Conservation (phyloP, 2,329 filamentous ascomycete species). For the Alternaria brassicae region DNA sequence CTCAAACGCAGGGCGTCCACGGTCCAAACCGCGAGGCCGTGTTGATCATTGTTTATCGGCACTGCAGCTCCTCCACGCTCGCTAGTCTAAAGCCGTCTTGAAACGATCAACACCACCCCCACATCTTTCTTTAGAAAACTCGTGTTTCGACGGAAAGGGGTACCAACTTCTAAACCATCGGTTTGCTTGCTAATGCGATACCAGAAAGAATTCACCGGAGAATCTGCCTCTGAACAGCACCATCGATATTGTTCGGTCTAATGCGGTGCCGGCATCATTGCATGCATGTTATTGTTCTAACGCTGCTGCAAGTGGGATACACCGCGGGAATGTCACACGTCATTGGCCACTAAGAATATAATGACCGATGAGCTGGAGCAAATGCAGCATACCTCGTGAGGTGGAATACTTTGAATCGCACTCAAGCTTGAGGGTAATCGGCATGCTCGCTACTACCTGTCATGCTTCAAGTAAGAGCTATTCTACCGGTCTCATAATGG, state of each 20-base stretch:
- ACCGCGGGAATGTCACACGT: not conserved
- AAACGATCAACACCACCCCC: constrained; percentile 26
- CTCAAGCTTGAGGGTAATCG: constrained; percentile 13
- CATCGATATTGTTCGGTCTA: not conserved
- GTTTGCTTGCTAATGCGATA: constrained; percentile 4
- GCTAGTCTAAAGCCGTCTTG: constrained; percentile 17
- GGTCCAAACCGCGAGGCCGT: constrained; percentile 10
- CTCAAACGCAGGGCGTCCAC: constrained; percentile 17
- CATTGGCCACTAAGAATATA: not conserved
- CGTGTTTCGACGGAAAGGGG: constrained; percentile 23
- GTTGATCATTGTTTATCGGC: constrained; percentile 23
- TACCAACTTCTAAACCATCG: constrained; percentile 1
- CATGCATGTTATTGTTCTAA: not conserved
- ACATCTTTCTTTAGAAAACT: constrained; percentile 30
- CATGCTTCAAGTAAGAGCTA: constrained; percentile 22
- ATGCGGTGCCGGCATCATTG: not conserved
- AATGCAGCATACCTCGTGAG: not conserved
- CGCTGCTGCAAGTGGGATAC: constrained; percentile 2
- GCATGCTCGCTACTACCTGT: constrained; percentile 20
- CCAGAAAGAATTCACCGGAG: not conserved
- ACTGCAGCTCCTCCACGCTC: constrained; percentile 12
- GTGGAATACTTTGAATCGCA: not conserved
- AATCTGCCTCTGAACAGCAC: not conserved
- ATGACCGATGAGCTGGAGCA: not conserved
- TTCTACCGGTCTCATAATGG: constrained; percentile 19